Percentiles rank a stretch among this genome's conserved stretches.
phyloP scores from a whole-genome alignment of 176 grass and related monocot species.

The Avena atlantica region DNA sequence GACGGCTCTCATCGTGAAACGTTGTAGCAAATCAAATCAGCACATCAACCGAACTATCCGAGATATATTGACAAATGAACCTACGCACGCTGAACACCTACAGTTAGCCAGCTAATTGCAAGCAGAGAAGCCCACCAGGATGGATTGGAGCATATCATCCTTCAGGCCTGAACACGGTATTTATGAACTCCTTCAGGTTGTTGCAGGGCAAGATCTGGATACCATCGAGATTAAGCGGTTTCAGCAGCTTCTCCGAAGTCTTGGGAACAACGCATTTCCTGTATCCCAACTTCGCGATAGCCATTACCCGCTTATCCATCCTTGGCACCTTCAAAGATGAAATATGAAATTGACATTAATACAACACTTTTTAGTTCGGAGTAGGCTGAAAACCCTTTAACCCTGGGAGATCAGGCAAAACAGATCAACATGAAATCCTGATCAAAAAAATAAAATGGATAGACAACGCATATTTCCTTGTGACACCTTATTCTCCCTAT shows the following conservation, averaged over 20 bases:
- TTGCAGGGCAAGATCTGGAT: slow-evolving; percentile 73
- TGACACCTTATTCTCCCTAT: not conserved
- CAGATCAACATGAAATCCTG: not conserved
- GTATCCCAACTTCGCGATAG: slow-evolving; percentile 79
- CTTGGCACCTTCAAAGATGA: slow-evolving; percentile 69
- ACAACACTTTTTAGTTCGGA: not conserved
- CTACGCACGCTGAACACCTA: slow-evolving; percentile 18
- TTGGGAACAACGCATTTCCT: slow-evolving; percentile 83
- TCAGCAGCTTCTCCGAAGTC: slow-evolving; percentile 60
- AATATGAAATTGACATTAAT: slow-evolving; percentile 30
- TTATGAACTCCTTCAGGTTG: slow-evolving; percentile 90
- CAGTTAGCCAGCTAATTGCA: slow-evolving; percentile 23
- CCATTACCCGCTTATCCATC: slow-evolving; percentile 87
- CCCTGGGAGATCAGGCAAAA: not conserved
- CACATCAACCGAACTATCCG: slow-evolving; percentile 18
- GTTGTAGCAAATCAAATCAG: no score
- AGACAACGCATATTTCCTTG: not conserved
- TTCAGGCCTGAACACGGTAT: slow-evolving; percentile 51
- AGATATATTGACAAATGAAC: slow-evolving; percentile 6
- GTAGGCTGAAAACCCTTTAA: not conserved
- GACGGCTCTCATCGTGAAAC: no score
- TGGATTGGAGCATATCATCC: slow-evolving; percentile 2
- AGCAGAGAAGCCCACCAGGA: not conserved
- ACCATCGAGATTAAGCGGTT: slow-evolving; percentile 49
- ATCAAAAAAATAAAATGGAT: not conserved